Percentiles rank a stretch among this genome's conserved stretches.
These are phyloP conservation scores for Botrytis tulipae DNA, from an alignment of 2,329 filamentous ascomycete species.

Conservation along the genomic window DNA sequence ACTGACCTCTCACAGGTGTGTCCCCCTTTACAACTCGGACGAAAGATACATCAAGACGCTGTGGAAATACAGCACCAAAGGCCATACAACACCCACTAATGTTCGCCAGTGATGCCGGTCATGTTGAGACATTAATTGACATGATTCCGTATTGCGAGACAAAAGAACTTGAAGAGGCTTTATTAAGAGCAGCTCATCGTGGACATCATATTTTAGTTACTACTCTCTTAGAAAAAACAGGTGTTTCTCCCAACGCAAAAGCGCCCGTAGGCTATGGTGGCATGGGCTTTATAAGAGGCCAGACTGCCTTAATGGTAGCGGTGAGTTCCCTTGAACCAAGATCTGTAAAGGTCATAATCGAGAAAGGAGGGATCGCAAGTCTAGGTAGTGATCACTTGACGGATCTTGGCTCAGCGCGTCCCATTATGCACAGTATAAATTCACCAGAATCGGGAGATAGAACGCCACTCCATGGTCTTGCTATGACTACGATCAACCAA, in stretches of 20 bases:
- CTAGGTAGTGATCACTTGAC: not conserved
- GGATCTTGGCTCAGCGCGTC: no score
- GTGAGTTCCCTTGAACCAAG: not conserved
- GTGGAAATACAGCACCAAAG: not conserved
- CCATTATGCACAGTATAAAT: no score
- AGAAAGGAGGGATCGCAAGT: not conserved
- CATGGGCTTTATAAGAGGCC: no score
- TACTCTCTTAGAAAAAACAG: not conserved
- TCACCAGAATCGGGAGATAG: not conserved
- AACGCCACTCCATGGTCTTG: not conserved
- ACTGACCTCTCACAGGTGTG: slow-evolving; percentile 25
- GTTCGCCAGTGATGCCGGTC: slow-evolving; percentile 37
- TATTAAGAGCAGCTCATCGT: not conserved
- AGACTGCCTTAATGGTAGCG: slow-evolving; percentile 6
- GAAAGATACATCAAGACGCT: not conserved
- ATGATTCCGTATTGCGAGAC: slow-evolving; percentile 18
- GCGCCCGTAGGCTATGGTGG: accelerated
- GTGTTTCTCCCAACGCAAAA: slow-evolving; percentile 8
- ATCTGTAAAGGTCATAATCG: not conserved
- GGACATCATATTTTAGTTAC: not conserved
- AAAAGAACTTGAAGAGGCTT: not conserved
- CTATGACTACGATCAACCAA: not conserved
- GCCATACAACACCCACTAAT: slow-evolving; percentile 37
- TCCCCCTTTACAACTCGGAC: slow-evolving; percentile 38
- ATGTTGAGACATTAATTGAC: slow-evolving; percentile 26